Percentiles rank a stretch among this genome's conserved stretches.
phyloP scores from a whole-genome alignment of 2,329 filamentous ascomycete species.

The Colletotrichum sidae region DNA sequence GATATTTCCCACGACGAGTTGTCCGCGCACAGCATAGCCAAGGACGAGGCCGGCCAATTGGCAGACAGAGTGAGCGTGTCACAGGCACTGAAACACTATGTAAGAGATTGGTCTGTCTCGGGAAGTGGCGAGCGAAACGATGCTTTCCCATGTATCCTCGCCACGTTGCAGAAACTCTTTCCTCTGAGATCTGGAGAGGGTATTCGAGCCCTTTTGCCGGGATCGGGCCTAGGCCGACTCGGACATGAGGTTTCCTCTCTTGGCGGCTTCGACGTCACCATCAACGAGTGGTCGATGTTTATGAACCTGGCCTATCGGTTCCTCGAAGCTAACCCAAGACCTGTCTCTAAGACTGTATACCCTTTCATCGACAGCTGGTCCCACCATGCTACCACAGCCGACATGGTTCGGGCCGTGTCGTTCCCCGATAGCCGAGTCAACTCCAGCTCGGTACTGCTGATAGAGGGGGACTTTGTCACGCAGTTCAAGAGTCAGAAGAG shows the following conservation, averaged over 20 bases:
- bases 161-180: slow-evolving; percentile 47
- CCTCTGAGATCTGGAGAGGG: slow-evolving; percentile 39
- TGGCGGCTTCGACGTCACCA: slow-evolving; percentile 61
- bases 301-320: slow-evolving; percentile 67
- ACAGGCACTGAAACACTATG: slow-evolving; percentile 67
- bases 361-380: slow-evolving; percentile 69
- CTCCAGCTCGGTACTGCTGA: slow-evolving; percentile 53
- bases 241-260: slow-evolving; percentile 62
- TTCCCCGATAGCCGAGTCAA: slow-evolving; percentile 57
- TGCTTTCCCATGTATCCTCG: slow-evolving; percentile 53
- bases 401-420: slow-evolving; percentile 58
- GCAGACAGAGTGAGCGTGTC: slow-evolving; percentile 61
- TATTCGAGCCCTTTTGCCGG: slow-evolving; percentile 61
- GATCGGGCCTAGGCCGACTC: slow-evolving; percentile 63
- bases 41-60: slow-evolving; percentile 49
- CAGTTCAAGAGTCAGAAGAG: slow-evolving; percentile 45
- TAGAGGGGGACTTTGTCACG: slow-evolving; percentile 69
- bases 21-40: slow-evolving; percentile 52
- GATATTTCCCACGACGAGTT: slow-evolving; percentile 57
- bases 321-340: slow-evolving; percentile 49
- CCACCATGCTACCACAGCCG: slow-evolving; percentile 60
- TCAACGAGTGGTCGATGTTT: slow-evolving; percentile 69
- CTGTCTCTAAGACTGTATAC: slow-evolving; percentile 50
- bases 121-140: slow-evolving; percentile 59
- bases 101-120: slow-evolving; percentile 66